These are phyloP conservation scores for Russula foetens DNA, from an alignment of 768 basidiomycete genomes.

Conservation along the genomic window DNA sequence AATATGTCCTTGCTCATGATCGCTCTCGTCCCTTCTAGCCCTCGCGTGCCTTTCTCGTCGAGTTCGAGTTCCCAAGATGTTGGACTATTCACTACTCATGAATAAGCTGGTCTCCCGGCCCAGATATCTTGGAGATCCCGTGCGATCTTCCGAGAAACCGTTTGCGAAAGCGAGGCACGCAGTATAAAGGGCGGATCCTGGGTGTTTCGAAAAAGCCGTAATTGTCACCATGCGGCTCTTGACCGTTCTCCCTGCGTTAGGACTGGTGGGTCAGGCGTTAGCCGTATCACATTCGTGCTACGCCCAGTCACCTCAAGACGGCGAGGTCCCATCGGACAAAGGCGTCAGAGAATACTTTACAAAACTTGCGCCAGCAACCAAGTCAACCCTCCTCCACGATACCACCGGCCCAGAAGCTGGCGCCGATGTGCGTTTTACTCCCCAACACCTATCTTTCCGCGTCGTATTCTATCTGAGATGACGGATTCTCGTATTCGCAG, in stretches of 20 bases:
- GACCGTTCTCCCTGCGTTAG: neutral
- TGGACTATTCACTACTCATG: neutral
- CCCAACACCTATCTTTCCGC: no score
- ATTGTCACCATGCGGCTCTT: neutral
- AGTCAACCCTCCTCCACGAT: constrained; percentile 7
- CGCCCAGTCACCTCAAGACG: neutral
- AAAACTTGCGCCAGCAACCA: constrained; percentile 1
- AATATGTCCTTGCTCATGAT: neutral
- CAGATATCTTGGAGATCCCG: neutral
- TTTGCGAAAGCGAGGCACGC: neutral
- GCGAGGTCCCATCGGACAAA: neutral
- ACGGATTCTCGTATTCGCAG: neutral
- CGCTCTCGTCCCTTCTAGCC: neutral
- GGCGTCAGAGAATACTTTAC: constrained; percentile 4
- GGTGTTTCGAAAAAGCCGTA: neutral
- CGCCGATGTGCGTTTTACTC: neutral
- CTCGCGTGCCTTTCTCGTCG: neutral
- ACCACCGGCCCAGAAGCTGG: constrained; percentile 12
- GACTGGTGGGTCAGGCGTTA: constrained; percentile 3
- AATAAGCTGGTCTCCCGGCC: neutral
- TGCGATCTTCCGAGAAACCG: neutral
- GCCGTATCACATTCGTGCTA: neutral
- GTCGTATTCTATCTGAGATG: neutral
- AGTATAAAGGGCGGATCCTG: neutral
- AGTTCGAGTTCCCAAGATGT: neutral